These are phyloP conservation scores for Crassisporium funariophilum DNA, from an alignment of 768 basidiomycete species.

Conservation along the genomic window DNA sequence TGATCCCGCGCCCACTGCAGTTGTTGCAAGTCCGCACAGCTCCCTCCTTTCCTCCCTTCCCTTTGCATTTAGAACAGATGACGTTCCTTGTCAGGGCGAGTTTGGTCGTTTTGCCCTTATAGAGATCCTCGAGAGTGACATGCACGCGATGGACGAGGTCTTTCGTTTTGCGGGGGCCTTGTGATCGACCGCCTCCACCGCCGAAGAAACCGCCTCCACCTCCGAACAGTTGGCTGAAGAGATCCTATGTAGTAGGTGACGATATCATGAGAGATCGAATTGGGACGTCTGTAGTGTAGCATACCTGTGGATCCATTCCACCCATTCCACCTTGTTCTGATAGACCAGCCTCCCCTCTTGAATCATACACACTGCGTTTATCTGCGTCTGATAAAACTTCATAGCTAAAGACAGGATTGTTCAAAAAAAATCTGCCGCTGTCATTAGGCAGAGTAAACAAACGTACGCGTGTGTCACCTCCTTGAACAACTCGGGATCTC, in stretches of 20 bases:
- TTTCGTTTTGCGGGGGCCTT: slow-evolving; percentile 90
- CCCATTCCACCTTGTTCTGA: slow-evolving; percentile 87
- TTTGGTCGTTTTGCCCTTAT: slow-evolving; percentile 98
- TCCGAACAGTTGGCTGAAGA: slow-evolving; percentile 96
- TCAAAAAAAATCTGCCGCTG: background rate
- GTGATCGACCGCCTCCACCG: slow-evolving; percentile 63
- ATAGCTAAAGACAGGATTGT: slow-evolving; percentile 54
- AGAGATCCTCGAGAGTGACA: slow-evolving; percentile 97
- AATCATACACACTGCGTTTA: slow-evolving; percentile 82
- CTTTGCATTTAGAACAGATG: slow-evolving; percentile 91
- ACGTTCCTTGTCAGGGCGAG: slow-evolving; percentile 95
- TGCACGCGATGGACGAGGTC: slow-evolving; percentile 97
- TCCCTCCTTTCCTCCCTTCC: slow-evolving; percentile 97
- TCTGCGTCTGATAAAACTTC: slow-evolving; percentile 90
- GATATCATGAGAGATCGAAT: slow-evolving; percentile 7
- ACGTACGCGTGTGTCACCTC: slow-evolving; percentile 94
- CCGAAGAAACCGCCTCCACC: slow-evolving; percentile 81
- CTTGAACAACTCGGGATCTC: slow-evolving; percentile 96
- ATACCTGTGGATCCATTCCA: slow-evolving; percentile 94
- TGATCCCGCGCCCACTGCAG: slow-evolving; percentile 91
- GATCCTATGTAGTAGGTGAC: slow-evolving; percentile 54
- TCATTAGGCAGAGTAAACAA: slow-evolving; percentile 3
- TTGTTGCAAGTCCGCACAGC: slow-evolving; percentile 77
- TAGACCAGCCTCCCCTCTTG: slow-evolving; percentile 90
- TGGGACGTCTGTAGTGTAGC: slow-evolving; percentile 30